phyloP scores from a whole-genome alignment of 148 eudicot genomes.

The Hydrangea macrophylla region DNA sequence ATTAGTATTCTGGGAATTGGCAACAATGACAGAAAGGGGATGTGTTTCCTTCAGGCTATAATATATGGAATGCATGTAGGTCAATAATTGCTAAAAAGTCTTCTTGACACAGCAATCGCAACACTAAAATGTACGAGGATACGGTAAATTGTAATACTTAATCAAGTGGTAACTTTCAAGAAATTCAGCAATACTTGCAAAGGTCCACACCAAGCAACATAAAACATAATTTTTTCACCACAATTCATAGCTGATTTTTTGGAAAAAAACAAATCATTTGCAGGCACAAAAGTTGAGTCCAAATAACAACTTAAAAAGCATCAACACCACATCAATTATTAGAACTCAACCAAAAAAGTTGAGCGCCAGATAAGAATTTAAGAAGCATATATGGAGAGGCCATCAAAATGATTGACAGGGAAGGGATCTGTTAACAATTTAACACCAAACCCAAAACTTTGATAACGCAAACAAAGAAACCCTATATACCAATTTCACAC shows the following conservation, averaged over 20 bases:
- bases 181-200: neutral
- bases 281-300: neutral
- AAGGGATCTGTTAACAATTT: neutral
- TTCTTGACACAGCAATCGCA: too few relatives aligned
- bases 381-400: neutral
- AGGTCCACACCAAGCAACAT: neutral
- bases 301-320: neutral
- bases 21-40: too few relatives aligned
- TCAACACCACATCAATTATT: too few relatives aligned
- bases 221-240: neutral
- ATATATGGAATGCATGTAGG: too few relatives aligned
- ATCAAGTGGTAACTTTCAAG: neutral
- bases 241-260: neutral
- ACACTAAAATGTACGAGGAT: too few relatives aligned
- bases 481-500: neutral
- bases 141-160: too few relatives aligned
- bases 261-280: neutral
- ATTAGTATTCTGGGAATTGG: too few relatives aligned
- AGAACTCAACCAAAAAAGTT: neutral
- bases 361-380: neutral
- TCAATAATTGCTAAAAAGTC: too few relatives aligned
- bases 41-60: too few relatives aligned
- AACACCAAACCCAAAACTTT: neutral
- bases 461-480: neutral
- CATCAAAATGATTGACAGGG: neutral